Conservation (phyloP, 2,329 filamentous ascomycete genomes). For the Trichophyton simii region DNA sequence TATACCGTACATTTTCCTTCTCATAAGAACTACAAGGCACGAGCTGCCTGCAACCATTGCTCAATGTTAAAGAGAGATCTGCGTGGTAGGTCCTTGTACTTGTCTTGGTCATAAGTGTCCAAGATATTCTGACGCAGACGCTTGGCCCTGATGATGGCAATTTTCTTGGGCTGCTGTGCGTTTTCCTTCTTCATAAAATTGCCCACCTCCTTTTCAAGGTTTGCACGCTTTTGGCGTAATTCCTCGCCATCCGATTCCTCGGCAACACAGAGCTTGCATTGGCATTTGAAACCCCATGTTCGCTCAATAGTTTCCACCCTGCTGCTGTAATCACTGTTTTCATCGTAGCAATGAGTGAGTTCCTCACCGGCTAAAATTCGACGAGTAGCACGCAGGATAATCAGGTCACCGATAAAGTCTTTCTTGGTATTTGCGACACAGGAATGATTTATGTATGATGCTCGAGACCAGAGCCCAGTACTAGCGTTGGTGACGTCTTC, state of each 20-base stretch:
- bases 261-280: slow-evolving; percentile 18
- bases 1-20: not conserved
- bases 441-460: slow-evolving; percentile 43
- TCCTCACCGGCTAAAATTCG: slow-evolving; percentile 37
- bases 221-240: not conserved
- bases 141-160: not conserved
- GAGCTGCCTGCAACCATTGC: not conserved
- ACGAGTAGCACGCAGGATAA: slow-evolving; percentile 37
- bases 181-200: not conserved
- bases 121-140: not conserved
- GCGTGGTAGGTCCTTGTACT: not conserved
- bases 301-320: slow-evolving; percentile 2
- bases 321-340: slow-evolving; percentile 8
- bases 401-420: slow-evolving; percentile 44
- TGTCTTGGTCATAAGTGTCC: not conserved
- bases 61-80: not conserved
- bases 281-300: slow-evolving; percentile 20
- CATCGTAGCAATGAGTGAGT: slow-evolving; percentile 32
- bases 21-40: not conserved
- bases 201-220: not conserved
- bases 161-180: not conserved
- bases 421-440: slow-evolving; percentile 38
- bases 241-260: not conserved
- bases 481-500: slow-evolving; percentile 8
- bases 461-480: slow-evolving; percentile 37